These are phyloP conservation scores for Trichoderma afroharzianum DNA, from an alignment of 2,329 filamentous ascomycete species.

Conservation along the genomic window DNA sequence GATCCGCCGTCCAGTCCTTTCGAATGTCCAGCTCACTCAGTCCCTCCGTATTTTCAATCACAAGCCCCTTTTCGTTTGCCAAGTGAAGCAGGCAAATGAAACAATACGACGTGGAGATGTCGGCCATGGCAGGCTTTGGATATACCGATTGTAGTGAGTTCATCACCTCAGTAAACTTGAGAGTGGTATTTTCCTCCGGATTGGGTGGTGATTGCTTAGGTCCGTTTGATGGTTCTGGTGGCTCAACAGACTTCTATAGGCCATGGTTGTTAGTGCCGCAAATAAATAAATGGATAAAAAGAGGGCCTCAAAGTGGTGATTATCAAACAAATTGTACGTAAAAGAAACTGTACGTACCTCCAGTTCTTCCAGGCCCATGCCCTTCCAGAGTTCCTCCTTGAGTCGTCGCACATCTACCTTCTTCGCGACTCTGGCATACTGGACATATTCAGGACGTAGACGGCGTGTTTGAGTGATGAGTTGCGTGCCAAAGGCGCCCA, in stretches of 20 bases:
- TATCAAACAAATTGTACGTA: too few species aligned
- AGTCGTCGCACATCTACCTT: conserved; percentile 66
- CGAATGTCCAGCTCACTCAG: conserved; percentile 58
- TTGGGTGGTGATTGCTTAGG: conserved; percentile 28
- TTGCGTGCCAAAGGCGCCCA: conserved; percentile 59
- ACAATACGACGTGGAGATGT: conserved; percentile 90
- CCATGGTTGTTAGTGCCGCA: not conserved
- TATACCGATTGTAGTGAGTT: conserved; percentile 85
- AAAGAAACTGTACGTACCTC: conserved; percentile 42
- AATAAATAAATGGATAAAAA: not conserved
- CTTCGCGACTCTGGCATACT: conserved; percentile 67
- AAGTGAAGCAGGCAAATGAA: conserved; percentile 92
- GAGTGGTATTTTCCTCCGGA: conserved; percentile 43
- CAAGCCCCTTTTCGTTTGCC: conserved; percentile 87
- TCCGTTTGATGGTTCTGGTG: conserved; percentile 27
- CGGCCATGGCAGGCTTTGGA: conserved; percentile 77
- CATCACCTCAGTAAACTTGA: conserved; percentile 91
- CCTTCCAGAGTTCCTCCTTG: conserved; percentile 69
- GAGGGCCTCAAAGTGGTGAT: not conserved
- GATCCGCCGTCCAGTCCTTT: conserved; percentile 60
- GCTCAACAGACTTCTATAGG: conserved; percentile 1
- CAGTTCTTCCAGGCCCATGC: conserved; percentile 55
- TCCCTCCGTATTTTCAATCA: conserved; percentile 62
- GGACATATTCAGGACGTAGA: conserved; percentile 64
- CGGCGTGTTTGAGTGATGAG: conserved; percentile 63